Evolutionary conservation across 495 filamentous ascomycete species (phyloP).

Genomic region (Oidiodendron maius): DNA sequence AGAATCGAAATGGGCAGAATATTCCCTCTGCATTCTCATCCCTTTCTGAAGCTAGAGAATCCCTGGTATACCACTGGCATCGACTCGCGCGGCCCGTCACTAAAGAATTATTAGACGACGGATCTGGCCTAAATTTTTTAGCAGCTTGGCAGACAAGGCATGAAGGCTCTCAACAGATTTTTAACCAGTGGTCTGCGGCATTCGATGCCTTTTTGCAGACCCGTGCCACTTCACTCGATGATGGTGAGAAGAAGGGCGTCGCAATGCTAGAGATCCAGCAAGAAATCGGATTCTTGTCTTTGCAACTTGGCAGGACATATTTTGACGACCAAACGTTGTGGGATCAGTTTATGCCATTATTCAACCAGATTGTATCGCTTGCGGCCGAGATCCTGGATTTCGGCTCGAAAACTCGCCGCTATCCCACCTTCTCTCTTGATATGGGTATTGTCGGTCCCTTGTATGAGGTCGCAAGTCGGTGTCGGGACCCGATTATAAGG

Average conservation of each 20-base stretch:
- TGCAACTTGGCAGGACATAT: background rate
- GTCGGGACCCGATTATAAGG: slow-evolving; percentile 15
- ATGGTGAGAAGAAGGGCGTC: background rate
- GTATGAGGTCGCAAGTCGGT: slow-evolving; percentile 6
- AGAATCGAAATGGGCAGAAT: background rate
- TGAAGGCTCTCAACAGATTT: background rate
- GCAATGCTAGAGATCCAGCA: slow-evolving; percentile 1
- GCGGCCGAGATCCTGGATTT: background rate
- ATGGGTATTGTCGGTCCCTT: slow-evolving; percentile 15
- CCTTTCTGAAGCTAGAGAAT: slow-evolving; percentile 7
- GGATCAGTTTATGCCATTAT: slow-evolving; percentile 6
- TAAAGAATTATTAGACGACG: background rate
- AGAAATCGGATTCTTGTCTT: background rate
- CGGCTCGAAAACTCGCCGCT: no score
- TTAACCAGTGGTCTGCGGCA: slow-evolving; percentile 4
- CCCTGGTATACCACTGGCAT: slow-evolving; percentile 4
- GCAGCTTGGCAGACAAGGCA: background rate
- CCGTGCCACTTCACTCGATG: background rate
- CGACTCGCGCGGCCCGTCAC: background rate
- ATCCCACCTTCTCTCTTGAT: slow-evolving; percentile 15
- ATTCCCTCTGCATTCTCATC: slow-evolving; percentile 4
- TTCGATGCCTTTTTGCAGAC: background rate
- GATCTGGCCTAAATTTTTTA: background rate
- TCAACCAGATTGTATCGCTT: slow-evolving; percentile 7
- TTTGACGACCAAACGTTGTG: slow-evolving; percentile 1